A percentile compares a stretch with the other conserved stretches of the same genome.
These are phyloP conservation scores for Helianthus tuberosus DNA, from an alignment of 129 eudicot genomes.

Conservation along the genomic window DNA sequence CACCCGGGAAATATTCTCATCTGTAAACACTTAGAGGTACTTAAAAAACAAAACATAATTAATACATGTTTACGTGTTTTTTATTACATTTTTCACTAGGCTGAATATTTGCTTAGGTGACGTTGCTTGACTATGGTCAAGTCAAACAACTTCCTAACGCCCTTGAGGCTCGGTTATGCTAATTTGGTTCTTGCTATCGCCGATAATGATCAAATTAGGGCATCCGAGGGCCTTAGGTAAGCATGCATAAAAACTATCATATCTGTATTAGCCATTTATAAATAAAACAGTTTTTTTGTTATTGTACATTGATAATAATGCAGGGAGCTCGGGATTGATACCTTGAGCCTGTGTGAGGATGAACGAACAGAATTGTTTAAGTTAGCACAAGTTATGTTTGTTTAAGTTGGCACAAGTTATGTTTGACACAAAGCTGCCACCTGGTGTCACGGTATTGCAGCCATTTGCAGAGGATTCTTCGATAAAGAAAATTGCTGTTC, in stretches of 20 bases:
- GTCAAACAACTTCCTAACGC: conserved; percentile 91
- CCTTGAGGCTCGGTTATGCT: conserved; percentile 87
- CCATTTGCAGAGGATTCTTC: conserved; percentile 85
- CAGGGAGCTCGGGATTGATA: conserved; percentile 93
- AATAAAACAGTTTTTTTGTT: no score
- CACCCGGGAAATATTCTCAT: no score
- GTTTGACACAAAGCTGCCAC: no score
- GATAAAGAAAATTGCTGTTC: conserved; percentile 75
- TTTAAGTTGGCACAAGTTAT: no score
- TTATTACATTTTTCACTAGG: no score
- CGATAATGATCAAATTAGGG: conserved; percentile 77
- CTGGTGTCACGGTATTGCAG: conserved; percentile 77
- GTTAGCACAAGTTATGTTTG: no score
- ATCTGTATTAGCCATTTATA: no score
- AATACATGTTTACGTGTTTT: no score
- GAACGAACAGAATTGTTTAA: conserved; percentile 73
- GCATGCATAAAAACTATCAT: background rate
- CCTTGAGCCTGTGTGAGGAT: conserved; percentile 58
- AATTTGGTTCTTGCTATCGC: conserved; percentile 89
- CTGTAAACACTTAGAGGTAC: no score
- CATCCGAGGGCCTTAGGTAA: conserved; percentile 83
- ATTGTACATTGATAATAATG: no score
- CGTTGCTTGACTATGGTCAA: conserved; percentile 98
- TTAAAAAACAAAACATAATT: no score
- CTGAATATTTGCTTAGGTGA: conserved; percentile 75